Evolutionary conservation across 2,329 filamentous ascomycete genomes (phyloP).

Genomic region (Exophiala dermatitidis): DNA sequence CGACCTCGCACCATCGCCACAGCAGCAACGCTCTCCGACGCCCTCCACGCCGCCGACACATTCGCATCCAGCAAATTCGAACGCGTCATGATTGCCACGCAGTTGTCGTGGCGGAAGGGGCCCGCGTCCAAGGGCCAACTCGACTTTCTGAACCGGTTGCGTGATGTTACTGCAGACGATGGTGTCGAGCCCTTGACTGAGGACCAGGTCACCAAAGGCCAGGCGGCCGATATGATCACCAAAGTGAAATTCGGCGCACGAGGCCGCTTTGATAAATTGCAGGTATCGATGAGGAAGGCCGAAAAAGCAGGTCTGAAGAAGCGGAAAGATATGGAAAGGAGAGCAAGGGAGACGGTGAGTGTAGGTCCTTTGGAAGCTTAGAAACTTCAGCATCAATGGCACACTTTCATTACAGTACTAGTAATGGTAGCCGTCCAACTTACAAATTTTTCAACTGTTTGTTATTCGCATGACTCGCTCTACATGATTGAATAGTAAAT

Average conservation of each 20-base stretch:
- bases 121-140: constrained; percentile 52
- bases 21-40: constrained; percentile 61
- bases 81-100: constrained; percentile 57
- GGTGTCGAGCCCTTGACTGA: constrained; percentile 37
- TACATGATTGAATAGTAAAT: constrained; percentile 17
- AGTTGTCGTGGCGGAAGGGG: constrained; percentile 61
- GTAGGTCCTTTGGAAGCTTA: constrained; percentile 41
- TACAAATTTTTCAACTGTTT: not conserved
- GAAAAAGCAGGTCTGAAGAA: constrained; percentile 35
- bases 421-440: not conserved
- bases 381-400: not conserved
- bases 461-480: constrained; percentile 13
- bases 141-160: constrained; percentile 38
- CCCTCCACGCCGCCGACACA: constrained; percentile 77
- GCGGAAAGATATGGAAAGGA: constrained; percentile 28
- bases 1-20: constrained; percentile 61
- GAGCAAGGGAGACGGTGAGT: constrained; percentile 37
- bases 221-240: constrained; percentile 83
- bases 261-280: constrained; percentile 52
- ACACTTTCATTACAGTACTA: too few species aligned
- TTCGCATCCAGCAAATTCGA: constrained; percentile 64
- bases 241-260: constrained; percentile 78
- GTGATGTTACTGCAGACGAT: constrained; percentile 33
- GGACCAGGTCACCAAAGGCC: constrained; percentile 64
- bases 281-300: constrained; percentile 45